phyloP scores from a whole-genome alignment of 225 moss, liverwort and hornwort species.

The Pseudoscleropodium purum region DNA sequence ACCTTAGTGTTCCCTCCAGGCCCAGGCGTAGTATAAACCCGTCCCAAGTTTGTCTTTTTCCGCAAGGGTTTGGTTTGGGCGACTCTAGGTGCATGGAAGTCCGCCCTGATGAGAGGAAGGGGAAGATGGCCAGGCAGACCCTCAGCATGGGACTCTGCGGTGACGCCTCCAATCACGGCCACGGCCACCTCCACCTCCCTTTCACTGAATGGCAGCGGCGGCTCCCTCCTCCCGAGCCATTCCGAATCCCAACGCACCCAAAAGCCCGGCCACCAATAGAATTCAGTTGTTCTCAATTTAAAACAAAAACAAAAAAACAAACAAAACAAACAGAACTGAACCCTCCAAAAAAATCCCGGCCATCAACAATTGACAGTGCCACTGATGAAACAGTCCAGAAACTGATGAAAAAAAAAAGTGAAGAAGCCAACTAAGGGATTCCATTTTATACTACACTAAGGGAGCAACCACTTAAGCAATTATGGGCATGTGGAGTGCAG shows the following conservation, averaged over 20 bases:
- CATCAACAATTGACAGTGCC: neutral
- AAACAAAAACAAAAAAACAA: too few species aligned
- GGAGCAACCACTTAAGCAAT: too few species aligned
- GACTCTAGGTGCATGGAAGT: neutral
- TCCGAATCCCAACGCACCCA: neutral
- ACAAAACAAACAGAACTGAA: neutral
- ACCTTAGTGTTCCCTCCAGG: too few species aligned
- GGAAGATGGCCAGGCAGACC: neutral
- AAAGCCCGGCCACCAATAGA: neutral
- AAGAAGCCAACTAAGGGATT: too few species aligned
- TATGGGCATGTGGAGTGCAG: too few species aligned
- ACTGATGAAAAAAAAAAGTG: neutral
- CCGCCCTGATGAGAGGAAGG: neutral
- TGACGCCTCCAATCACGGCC: conserved; percentile 21
- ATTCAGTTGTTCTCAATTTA: neutral
- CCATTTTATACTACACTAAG: too few species aligned
- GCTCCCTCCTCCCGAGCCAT: neutral
- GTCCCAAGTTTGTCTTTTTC: neutral
- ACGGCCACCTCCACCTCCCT: neutral
- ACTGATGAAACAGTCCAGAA: neutral
- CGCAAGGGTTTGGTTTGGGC: neutral
- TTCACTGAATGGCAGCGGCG: neutral
- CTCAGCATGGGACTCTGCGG: conserved; percentile 1
- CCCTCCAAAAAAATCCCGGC: too few species aligned
- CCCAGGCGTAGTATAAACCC: too few species aligned